phyloP scores from a whole-genome alignment of 805 yeast genomes.

The Candida xyloterini region DNA sequence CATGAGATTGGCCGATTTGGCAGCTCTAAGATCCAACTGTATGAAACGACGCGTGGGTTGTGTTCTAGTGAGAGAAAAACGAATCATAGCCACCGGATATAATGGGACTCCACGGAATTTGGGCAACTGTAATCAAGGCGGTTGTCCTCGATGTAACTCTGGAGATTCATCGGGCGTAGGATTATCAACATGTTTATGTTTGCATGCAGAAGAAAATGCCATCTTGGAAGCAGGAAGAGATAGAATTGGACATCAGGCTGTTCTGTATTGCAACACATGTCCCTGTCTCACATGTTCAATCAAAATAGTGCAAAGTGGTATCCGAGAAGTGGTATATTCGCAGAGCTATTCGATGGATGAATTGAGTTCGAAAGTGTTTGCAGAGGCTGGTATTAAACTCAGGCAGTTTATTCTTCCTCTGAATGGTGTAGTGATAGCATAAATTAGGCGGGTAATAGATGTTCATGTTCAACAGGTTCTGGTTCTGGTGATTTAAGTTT shows the following conservation, averaged over 20 bases:
- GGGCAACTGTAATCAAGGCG: constrained; percentile 91
- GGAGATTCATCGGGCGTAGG: constrained; percentile 62
- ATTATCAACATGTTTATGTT: constrained; percentile 81
- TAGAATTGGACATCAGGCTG: constrained; percentile 61
- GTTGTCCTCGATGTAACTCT: constrained; percentile 84
- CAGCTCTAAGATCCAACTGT: constrained; percentile 90
- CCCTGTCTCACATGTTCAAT: constrained; percentile 96
- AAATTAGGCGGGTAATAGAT: constrained; percentile 4
- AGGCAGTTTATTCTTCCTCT: constrained; percentile 54
- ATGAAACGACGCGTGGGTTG: constrained; percentile 98
- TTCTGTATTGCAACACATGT: constrained; percentile 90
- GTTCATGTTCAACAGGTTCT: not conserved
- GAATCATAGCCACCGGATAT: constrained; percentile 95
- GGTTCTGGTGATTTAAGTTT: constrained; percentile 3
- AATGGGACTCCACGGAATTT: constrained; percentile 94
- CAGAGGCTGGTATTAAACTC: constrained; percentile 67
- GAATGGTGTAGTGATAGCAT: constrained; percentile 24
- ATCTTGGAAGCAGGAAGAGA: constrained; percentile 91
- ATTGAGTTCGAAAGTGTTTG: constrained; percentile 65
- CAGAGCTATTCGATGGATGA: constrained; percentile 91
- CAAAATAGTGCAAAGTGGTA: constrained; percentile 91
- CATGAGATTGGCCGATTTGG: constrained; percentile 89
- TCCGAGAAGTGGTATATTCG: constrained; percentile 87
- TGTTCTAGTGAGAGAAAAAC: constrained; percentile 78
- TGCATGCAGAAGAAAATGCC: constrained; percentile 98